phyloP scores from a whole-genome alignment of 306 rosid species.

The Phaseolus lunatus region DNA sequence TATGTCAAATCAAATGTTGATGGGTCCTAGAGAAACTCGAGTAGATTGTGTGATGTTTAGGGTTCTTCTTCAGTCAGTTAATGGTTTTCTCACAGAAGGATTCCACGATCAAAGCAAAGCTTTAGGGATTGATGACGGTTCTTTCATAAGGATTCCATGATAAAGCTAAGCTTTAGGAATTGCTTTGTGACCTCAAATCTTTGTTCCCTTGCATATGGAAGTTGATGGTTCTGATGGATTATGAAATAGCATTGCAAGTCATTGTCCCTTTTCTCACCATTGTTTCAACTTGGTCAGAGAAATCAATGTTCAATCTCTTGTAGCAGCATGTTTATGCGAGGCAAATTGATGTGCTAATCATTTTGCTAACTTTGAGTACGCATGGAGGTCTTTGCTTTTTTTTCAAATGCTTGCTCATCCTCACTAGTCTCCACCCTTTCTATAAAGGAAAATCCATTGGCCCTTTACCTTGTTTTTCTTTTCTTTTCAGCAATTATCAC shows the following conservation, averaged over 20 bases:
- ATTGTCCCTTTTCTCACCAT: not conserved
- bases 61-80: not conserved
- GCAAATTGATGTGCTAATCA: too few relatives aligned
- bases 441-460: too few relatives aligned
- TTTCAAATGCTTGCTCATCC: not conserved
- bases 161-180: not conserved
- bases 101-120: constrained; percentile 2
- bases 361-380: not conserved
- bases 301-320: not conserved
- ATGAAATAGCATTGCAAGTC: not conserved
- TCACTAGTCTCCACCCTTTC: too few relatives aligned
- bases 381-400: not conserved
- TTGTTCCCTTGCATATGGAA: not conserved
- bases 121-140: not conserved
- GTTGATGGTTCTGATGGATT: not conserved
- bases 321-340: too few relatives aligned
- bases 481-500: too few relatives aligned
- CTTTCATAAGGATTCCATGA: not conserved
- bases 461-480: too few relatives aligned
- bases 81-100: not conserved
- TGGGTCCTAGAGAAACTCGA: not conserved
- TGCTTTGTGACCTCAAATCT: not conserved
- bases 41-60: not conserved
- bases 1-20: not conserved
- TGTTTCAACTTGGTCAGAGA: not conserved